These are phyloP conservation scores for Cadophora sp. DNA, from an alignment of 2,329 filamentous ascomycete genomes.

Conservation along the genomic window DNA sequence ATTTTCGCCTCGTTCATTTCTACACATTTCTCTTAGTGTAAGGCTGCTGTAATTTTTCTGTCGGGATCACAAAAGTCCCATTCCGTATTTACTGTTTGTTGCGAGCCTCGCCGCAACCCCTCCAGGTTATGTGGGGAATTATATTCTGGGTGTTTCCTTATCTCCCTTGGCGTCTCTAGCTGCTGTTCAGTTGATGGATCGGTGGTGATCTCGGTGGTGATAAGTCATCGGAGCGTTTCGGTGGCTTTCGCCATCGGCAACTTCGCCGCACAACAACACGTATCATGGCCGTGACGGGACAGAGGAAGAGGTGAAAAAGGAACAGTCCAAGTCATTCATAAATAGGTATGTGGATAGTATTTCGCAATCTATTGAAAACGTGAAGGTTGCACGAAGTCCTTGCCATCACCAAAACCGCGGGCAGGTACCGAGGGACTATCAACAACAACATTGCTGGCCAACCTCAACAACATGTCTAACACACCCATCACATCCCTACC, in stretches of 20 bases:
- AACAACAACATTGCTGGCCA: not conserved
- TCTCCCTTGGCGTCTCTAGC: not conserved
- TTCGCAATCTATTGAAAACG: not conserved
- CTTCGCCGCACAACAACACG: not conserved
- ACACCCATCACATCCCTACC: constrained; percentile 20
- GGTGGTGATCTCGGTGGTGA: not conserved
- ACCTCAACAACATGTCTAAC: not conserved
- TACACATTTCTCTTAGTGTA: no score
- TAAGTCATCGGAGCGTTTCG: constrained; percentile 6
- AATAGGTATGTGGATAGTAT: not conserved
- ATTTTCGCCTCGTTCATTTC: no score
- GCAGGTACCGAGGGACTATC: constrained; percentile 5
- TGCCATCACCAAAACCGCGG: not conserved
- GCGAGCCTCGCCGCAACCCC: not conserved
- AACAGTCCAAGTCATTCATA: not conserved
- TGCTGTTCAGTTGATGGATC: not conserved
- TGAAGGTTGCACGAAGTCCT: not conserved
- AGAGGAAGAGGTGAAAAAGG: not conserved
- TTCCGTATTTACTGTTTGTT: not conserved
- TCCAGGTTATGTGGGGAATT: not conserved
- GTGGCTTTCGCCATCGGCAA: constrained; percentile 8
- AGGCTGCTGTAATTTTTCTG: no score
- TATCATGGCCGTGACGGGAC: not conserved
- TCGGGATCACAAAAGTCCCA: not conserved
- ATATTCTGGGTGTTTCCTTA: not conserved